Evolutionary conservation across 257 asterid genomes (phyloP), one percentile per base, ranked within the genome.

Genomic region (Nicotiana tomentosiformis): DNA sequence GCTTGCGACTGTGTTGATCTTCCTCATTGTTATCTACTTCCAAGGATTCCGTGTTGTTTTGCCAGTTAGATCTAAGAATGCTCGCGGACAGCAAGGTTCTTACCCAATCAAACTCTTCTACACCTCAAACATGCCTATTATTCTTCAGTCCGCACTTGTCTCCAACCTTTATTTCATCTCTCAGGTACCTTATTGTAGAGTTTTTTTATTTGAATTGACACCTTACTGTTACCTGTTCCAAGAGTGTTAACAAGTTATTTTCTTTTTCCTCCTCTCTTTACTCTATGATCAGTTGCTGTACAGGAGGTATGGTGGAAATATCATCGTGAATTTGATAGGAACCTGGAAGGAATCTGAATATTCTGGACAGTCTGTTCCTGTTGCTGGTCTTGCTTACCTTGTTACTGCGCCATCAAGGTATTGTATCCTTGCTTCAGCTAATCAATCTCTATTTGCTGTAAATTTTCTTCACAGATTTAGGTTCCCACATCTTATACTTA

Each of bases 41-140:
- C 97, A 92, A 90, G 93, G 97, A 23, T 91, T 92, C 84, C 88
- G 97, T 72, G 97, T 92, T 66, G 97, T 91, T 87, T 86, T 92
- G 84, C 94, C 94, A 20, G 94, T 89, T 83, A 84, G 92, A 70
- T 90, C 94, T 18, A 90, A 90, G 84, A 90, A 87, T 66, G 92
- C 94, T 58, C 94, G 93, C 17, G 94, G 96, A 57, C 93, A 90
- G 83, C 93, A 90, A 84, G 91, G 96, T 32, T 89, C 96, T 7
- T 92, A 90, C 89, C 96, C 94, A 51, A 92, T 92, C 20, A 92
- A 92, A 89, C 89, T 92, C 55, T 92, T 92, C 86, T 92, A 89
- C 66, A 90, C 93, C 66, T 92, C 97, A 81, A 90, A 90, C 87
- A 92, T 92, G 97, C 94, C 97, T 53, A 92, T 92, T 82, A 92